Conservation (phyloP, 129 eudicot genomes). For the Logfia minima region DNA sequence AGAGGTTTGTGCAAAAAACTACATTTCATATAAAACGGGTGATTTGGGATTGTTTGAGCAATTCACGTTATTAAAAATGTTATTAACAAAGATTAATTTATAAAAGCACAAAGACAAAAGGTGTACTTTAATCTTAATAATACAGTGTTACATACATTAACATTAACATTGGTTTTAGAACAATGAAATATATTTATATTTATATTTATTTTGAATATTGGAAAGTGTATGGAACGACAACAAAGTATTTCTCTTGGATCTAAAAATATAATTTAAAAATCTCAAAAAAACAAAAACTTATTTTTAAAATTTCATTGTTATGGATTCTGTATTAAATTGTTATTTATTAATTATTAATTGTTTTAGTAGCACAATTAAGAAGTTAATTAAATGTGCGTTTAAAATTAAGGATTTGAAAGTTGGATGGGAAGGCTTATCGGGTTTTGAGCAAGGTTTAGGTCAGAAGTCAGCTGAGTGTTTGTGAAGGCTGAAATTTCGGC, state of each 20-base stretch:
- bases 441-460: slow-evolving; percentile 13
- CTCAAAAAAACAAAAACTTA: not conserved
- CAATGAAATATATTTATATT: too few species aligned
- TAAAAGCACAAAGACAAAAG: not conserved
- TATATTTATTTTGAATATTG: not conserved
- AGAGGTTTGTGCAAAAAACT: too few species aligned
- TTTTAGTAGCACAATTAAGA: not conserved
- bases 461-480: slow-evolving; percentile 16
- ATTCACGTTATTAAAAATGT: too few species aligned
- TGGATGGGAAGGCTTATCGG: slow-evolving; percentile 20
- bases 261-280: not conserved
- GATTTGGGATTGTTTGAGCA: too few species aligned
- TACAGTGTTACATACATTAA: not conserved
- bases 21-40: too few species aligned
- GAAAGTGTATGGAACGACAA: not conserved
- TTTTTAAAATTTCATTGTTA: too few species aligned
- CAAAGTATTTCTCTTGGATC: not conserved
- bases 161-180: not conserved
- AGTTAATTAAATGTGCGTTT: not conserved
- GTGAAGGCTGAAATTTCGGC: slow-evolving; percentile 35
- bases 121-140: not conserved
- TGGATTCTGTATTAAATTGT: too few species aligned
- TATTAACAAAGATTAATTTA: too few species aligned
- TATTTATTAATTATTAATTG: too few species aligned
- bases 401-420: slow-evolving; percentile 10